Base-by-base conservation (phyloP, 192 early-diverging fungal genomes). In the Kappamyces sp. region DNA sequence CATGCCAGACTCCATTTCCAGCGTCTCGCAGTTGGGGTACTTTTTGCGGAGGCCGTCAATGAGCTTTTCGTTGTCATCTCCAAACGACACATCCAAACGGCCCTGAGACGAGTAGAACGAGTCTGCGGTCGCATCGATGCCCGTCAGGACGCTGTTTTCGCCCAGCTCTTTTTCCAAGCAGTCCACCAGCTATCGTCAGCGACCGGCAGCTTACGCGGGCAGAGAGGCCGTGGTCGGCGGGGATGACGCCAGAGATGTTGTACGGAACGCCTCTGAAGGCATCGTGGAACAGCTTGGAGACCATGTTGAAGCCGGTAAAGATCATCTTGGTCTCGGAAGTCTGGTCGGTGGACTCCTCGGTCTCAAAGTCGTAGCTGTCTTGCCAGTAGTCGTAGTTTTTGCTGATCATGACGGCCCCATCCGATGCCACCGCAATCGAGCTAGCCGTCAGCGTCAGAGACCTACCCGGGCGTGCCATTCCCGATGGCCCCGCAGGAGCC, bases 1-100 rank as follows among this genome's bases (percentile, higher is more conserved):
- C 75, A 84, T 85, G 55, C 82, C 87, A 0, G 82, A 82, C 72
- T 96, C 91, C 93, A 96, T 96, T 65, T 96, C 91, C 32, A 96
- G 63, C 0, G 74, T 74, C 32, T 76, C 57, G 5, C 75, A 78
- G 36, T 65, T 62, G 47, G 86, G 85, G 54, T 83, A 70, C 49
- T 64, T 51, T 5, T 57, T 52, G 32, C 65, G 37, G 34, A 91
- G 58, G 23, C 70, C 49, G 0, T 58, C 54, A 8, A 97, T 59
- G 12, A 97, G 66, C 0, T 67, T 44, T 3, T 80, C 62, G 72
- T 97, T 97, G 32, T 74, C 76, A 60, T 97, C 93, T 63, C 77
- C 73, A 69, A 94, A 93, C 32, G 74, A 74, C 5, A 67, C 60
- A 47, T 89, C 87, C 1, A 63, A 58, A 3, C 93, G 78, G 0